A percentile compares a stretch with the other conserved stretches of the same genome.
Conservation (phyloP, 495 filamentous ascomycete species). For the Neurospora africana region DNA sequence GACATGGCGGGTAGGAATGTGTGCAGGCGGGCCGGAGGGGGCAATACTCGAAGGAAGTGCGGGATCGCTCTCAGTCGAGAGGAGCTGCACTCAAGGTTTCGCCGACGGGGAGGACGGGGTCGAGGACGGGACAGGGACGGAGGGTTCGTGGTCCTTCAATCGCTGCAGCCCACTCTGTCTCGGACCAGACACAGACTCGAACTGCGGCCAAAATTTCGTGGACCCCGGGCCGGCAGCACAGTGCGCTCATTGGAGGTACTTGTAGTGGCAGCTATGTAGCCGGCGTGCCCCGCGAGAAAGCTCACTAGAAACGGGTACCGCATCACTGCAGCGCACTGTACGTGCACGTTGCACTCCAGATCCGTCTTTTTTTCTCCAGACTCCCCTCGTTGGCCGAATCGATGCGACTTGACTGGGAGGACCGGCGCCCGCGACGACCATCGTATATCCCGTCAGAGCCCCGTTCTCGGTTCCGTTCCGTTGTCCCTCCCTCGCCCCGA, state of each 20-base stretch:
- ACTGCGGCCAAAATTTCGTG: slow-evolving; percentile 7
- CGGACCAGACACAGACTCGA: background rate
- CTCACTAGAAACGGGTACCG: background rate
- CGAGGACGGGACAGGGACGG: slow-evolving; percentile 6
- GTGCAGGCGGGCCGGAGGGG: background rate
- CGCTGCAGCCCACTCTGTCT: background rate
- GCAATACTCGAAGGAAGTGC: background rate
- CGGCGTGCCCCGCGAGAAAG: background rate
- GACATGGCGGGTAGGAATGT: slow-evolving; percentile 38
- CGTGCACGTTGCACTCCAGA: slow-evolving; percentile 17
- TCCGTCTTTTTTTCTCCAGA: slow-evolving; percentile 19
- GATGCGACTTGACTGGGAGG: background rate
- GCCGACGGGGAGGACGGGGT: slow-evolving; percentile 5
- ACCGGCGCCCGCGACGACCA: background rate
- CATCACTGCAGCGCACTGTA: background rate
- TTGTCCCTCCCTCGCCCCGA: background rate
- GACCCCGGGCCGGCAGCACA: slow-evolving; percentile 8
- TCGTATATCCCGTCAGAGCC: background rate
- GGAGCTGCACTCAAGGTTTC: slow-evolving; percentile 4
- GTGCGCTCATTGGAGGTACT: background rate
- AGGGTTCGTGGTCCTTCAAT: background rate
- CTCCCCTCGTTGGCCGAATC: background rate
- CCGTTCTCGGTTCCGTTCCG: background rate
- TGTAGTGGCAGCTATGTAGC: background rate
- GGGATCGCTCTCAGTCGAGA: slow-evolving; percentile 9